Evolutionary conservation across 768 basidiomycete species (phyloP).

Genomic region (Rickenella mellea): DNA sequence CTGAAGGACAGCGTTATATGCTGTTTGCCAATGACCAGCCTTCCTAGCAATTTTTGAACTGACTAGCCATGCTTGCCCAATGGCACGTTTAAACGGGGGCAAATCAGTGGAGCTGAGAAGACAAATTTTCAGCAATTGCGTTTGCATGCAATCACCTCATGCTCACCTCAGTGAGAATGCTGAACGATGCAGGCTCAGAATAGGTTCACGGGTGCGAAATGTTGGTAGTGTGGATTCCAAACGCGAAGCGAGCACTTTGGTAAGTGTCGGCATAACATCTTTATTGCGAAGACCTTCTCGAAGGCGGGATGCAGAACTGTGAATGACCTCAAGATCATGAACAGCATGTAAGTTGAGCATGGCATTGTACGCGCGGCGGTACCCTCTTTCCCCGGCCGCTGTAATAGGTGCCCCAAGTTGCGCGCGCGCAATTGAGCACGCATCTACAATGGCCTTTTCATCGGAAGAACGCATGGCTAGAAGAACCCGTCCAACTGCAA

Average conservation of each 20-base stretch:
- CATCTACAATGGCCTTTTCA: slow-evolving; percentile 29
- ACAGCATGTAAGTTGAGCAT: slow-evolving; percentile 77
- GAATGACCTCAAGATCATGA: slow-evolving; percentile 74
- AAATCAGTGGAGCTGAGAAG: slow-evolving; percentile 16
- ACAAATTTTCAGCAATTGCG: not conserved
- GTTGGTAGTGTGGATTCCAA: slow-evolving; percentile 76
- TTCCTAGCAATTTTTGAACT: slow-evolving; percentile 97
- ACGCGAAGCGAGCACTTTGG: slow-evolving; percentile 45
- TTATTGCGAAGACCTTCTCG: not conserved
- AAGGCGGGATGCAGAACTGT: slow-evolving; percentile 11
- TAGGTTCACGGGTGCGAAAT: slow-evolving; percentile 80
- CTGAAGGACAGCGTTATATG: slow-evolving; percentile 92
- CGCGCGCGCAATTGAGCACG: slow-evolving; percentile 56
- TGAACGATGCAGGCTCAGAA: slow-evolving; percentile 82
- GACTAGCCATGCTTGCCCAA: slow-evolving; percentile 81
- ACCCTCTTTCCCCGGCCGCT: slow-evolving; percentile 72
- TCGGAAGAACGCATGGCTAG: slow-evolving; percentile 65
- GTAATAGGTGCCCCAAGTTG: slow-evolving; percentile 73
- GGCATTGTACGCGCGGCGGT: slow-evolving; percentile 81
- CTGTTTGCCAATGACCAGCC: slow-evolving; percentile 91
- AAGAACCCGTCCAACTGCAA: slow-evolving; percentile 48
- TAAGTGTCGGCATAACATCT: slow-evolving; percentile 29
- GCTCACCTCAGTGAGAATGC: slow-evolving; percentile 67
- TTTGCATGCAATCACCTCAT: not conserved
- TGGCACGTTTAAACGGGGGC: slow-evolving; percentile 39